Evolutionary conservation across 2,329 filamentous ascomycete species (phyloP).

Genomic region (Sarocladium brachiariae): DNA sequence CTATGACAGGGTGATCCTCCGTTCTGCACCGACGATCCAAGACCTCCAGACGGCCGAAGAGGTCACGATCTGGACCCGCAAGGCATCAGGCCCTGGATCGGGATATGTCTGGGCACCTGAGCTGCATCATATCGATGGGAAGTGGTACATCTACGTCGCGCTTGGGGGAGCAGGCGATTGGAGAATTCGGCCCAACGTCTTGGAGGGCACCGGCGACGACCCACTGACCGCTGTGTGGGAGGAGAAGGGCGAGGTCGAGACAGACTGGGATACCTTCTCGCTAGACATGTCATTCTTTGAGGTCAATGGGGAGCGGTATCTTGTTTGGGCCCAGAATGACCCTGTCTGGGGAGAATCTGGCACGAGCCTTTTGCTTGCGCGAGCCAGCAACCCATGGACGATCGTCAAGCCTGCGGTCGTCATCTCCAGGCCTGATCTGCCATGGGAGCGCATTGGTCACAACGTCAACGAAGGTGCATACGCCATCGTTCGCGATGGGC

Average conservation of each 20-base stretch:
- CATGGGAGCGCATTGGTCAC: constrained; percentile 17
- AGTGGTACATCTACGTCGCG: constrained; percentile 49
- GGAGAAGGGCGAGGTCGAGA: constrained; percentile 21
- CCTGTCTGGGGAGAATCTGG: constrained; percentile 17
- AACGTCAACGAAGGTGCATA: constrained; percentile 17
- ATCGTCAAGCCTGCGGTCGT: constrained; percentile 16
- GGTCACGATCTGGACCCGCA: constrained; percentile 29
- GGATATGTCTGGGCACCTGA: constrained; percentile 47
- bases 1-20: constrained; percentile 14
- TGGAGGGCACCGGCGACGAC: constrained; percentile 22
- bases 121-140: constrained; percentile 40
- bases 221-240: constrained; percentile 21
- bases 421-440: constrained; percentile 15
- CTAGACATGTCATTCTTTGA: constrained; percentile 23
- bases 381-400: constrained; percentile 22
- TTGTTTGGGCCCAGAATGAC: constrained; percentile 24
- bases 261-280: constrained; percentile 24
- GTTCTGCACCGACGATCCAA: constrained; percentile 13
- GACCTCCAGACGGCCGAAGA: constrained; percentile 13
- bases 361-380: constrained; percentile 20
- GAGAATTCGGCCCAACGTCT: constrained; percentile 20
- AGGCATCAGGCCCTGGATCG: constrained; percentile 31
- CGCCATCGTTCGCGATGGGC: constrained; percentile 14
- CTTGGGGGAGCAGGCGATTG: constrained; percentile 15
- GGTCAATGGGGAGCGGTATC: constrained; percentile 21